Percentiles rank a stretch among this genome's conserved stretches.
Conservation (phyloP, 2,329 filamentous ascomycete genomes). For the Nothopassalora personata region DNA sequence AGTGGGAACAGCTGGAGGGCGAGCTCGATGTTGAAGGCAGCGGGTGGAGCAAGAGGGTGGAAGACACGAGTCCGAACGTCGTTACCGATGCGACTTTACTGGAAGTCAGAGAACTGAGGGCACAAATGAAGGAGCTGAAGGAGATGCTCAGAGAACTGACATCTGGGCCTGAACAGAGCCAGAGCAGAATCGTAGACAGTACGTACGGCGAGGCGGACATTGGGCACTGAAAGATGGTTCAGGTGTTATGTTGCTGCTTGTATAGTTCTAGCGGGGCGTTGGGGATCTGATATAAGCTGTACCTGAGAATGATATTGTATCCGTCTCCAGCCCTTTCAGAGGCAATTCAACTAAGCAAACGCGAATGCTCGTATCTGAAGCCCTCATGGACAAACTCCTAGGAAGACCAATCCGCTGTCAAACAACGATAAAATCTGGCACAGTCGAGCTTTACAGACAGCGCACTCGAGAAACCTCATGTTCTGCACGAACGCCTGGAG, state of each 20-base stretch:
- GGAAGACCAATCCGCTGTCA: too few relatives aligned
- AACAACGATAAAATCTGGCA: too few relatives aligned
- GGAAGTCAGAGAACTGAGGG: conserved; percentile 49
- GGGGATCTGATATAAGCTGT: neutral
- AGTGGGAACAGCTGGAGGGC: conserved; percentile 80
- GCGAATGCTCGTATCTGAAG: too few relatives aligned
- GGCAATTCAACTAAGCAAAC: neutral
- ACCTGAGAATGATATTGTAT: neutral
- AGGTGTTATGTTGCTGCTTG: neutral
- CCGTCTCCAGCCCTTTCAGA: neutral
- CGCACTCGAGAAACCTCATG: too few relatives aligned
- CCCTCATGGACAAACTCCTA: too few relatives aligned
- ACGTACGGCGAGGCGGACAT: neutral
- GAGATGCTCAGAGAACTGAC: conserved; percentile 30
- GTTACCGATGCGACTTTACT: conserved; percentile 70
- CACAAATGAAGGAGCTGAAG: conserved; percentile 44
- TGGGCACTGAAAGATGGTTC: neutral
- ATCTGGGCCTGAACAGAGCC: conserved; percentile 7
- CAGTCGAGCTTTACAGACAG: too few relatives aligned
- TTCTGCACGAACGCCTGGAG: too few relatives aligned
- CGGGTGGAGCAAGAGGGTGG: conserved; percentile 78
- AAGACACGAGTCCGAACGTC: conserved; percentile 71
- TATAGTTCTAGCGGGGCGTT: neutral
- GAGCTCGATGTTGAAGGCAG: conserved; percentile 75
- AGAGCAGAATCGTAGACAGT: conserved; percentile 1